Evolutionary conservation across 2,329 filamentous ascomycete species (phyloP).

Genomic region (Penicillium sp.): DNA sequence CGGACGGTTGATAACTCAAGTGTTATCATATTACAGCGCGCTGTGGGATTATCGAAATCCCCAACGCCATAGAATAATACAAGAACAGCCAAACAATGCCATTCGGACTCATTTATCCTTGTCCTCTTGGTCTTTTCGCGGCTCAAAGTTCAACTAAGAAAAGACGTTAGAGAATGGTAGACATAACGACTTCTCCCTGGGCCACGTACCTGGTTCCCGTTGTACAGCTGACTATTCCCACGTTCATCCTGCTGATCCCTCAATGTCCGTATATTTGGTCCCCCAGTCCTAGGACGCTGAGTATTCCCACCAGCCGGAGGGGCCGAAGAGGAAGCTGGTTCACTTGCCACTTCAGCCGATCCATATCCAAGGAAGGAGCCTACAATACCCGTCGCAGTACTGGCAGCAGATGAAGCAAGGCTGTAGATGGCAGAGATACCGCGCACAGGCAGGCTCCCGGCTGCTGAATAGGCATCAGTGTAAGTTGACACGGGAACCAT

Average conservation of each 20-base stretch:
- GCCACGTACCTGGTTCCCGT: conserved; percentile 74
- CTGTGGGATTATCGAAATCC: not conserved
- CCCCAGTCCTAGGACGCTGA: conserved; percentile 18
- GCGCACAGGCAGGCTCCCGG: conserved; percentile 39
- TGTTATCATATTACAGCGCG: not conserved
- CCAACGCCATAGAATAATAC: conserved; percentile 6
- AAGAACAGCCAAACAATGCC: not conserved
- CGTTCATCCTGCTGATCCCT: conserved; percentile 53
- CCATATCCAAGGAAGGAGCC: conserved; percentile 46
- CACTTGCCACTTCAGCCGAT: conserved; percentile 16
- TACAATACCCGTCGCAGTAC: conserved; percentile 42
- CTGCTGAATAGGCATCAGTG: conserved; percentile 54
- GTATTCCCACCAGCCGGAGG: conserved; percentile 8
- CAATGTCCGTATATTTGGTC: conserved; percentile 51
- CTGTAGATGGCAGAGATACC: conserved; percentile 43
- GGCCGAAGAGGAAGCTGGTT: conserved; percentile 9
- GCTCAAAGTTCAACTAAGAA: conserved; percentile 63
- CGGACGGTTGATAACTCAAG: not conserved
- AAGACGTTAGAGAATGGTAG: not conserved
- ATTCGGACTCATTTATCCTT: conserved; percentile 30
- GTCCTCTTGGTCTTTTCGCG: conserved; percentile 59
- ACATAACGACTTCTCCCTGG: not conserved
- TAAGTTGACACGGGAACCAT: conserved; percentile 67
- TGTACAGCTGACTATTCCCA: conserved; percentile 72
- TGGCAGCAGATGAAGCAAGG: conserved; percentile 44